Evolutionary conservation across 2,329 filamentous ascomycete species (phyloP), one percentile per base, ranked within the genome.

Genomic region (Alternaria consortialis): DNA sequence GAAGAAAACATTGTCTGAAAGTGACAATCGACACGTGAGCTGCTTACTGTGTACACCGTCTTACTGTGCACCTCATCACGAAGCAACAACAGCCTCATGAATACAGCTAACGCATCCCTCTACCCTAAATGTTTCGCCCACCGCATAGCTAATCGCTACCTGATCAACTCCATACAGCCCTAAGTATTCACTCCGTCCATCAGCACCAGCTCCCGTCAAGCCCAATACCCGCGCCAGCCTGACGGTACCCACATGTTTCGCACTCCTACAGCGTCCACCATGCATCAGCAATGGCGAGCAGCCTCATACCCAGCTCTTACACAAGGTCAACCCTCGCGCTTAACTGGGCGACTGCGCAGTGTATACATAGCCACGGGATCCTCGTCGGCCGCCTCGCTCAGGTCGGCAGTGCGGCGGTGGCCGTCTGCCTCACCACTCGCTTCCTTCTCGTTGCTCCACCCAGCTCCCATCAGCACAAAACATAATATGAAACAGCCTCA

Each of bases 281-380:
- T 39, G 37, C 32, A 52, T 36, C 51, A 25, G 23, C 17, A 17
- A 47, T 36, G 39, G 39, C 39, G 20, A 42, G 17, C 32, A 36
- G 39, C 20, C 39, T 47, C 39, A 48, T 29, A 50, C 42, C 17
- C 34, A 34, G 37, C 31, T 39, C 20, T 20, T 17, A 20, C 40
- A 53, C 56, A 53, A 37, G 47, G 47, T 17, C 50, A 11, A 36
- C 54, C 40, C 43, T 44, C 48, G 50, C 46, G 50, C 56, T 55
- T 61, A 36, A 11, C 27, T 40, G 42, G 51, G 64, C 54, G 58
- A 50, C 46, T 50, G 34, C 34, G 48, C 37, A 57, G 34, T 56
- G 44, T 53, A 56, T 57, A 65, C 63, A 66, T 66, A 65, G 66
- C 64, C 64, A 69, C 64, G 58, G 58, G 60, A 59, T 46, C 59